Evolutionary conservation across 106 monocot species (phyloP).

Genomic region (Platanthera guangdongensis): DNA sequence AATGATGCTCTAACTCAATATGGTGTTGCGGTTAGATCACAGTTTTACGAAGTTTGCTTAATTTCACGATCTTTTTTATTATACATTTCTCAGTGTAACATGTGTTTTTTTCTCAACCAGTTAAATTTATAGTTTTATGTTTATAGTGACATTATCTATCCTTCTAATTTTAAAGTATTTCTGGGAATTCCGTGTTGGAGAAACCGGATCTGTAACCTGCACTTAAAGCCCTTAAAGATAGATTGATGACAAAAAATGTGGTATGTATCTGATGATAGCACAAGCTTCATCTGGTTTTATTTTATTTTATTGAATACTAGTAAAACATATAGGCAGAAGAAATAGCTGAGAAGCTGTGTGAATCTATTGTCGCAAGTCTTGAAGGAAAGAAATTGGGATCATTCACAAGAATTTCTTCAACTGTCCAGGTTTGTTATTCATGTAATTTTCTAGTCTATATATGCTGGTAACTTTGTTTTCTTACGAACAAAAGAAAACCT

Average conservation of each 20-base stretch:
- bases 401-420: slow-evolving; percentile 89
- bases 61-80: no score
- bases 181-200: slow-evolving; percentile 71
- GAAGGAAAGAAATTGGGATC: slow-evolving; percentile 94
- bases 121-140: no score
- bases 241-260: slow-evolving; percentile 97
- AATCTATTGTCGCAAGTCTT: slow-evolving; percentile 88
- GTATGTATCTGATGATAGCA: slow-evolving; percentile 29
- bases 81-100: no score
- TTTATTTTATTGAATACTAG: no score
- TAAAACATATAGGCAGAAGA: slow-evolving; percentile 65
- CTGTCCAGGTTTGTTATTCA: slow-evolving; percentile 53
- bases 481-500: background rate
- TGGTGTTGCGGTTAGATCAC: no score
- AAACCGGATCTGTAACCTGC: slow-evolving; percentile 80
- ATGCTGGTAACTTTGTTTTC: background rate
- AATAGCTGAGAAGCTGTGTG: slow-evolving; percentile 97
- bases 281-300: no score
- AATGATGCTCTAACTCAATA: no score
- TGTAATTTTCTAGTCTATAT: no score
- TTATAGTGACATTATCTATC: no score
- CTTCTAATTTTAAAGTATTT: slow-evolving; percentile 33
- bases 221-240: slow-evolving; percentile 85
- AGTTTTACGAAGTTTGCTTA: no score
- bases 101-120: no score